Percentiles rank a stretch among this genome's conserved stretches.
Conservation (phyloP, 495 filamentous ascomycete genomes). For the Pseudoneurospora amorphoporcata region DNA sequence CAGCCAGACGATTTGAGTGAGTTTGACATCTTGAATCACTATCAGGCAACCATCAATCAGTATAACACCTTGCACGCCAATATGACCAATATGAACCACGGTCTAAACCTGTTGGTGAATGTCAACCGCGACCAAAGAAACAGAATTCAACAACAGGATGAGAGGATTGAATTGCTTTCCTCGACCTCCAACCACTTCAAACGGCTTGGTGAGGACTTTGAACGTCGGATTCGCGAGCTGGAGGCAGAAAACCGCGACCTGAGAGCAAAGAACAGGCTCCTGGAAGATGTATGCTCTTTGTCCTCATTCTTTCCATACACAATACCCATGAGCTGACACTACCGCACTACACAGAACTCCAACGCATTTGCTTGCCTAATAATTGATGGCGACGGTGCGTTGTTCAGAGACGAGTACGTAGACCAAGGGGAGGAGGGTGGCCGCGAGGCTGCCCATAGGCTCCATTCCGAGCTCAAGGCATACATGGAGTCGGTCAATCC, state of each 20-base stretch:
- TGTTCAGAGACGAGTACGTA: constrained; percentile 22
- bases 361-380: constrained; percentile 19
- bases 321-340: not conserved
- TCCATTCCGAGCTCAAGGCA: constrained; percentile 14
- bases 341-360: not conserved
- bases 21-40: not conserved
- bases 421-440: constrained; percentile 22
- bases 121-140: not conserved
- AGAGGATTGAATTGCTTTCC: not conserved
- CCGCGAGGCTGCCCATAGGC: constrained; percentile 16
- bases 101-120: not conserved
- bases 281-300: not conserved
- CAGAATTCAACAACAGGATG: not conserved
- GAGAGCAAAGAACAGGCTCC: not conserved
- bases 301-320: not conserved
- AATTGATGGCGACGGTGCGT: constrained; percentile 24
- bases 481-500: constrained; percentile 1
- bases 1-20: not conserved
- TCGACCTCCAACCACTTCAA: not conserved
- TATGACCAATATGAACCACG: not conserved
- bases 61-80: not conserved
- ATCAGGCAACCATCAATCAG: not conserved
- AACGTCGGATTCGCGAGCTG: not conserved
- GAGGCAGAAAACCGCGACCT: not conserved
- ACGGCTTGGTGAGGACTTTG: not conserved